Base-by-base conservation (phyloP, 352 stramenopile genomes). In the Phytophthora sp. region DNA sequence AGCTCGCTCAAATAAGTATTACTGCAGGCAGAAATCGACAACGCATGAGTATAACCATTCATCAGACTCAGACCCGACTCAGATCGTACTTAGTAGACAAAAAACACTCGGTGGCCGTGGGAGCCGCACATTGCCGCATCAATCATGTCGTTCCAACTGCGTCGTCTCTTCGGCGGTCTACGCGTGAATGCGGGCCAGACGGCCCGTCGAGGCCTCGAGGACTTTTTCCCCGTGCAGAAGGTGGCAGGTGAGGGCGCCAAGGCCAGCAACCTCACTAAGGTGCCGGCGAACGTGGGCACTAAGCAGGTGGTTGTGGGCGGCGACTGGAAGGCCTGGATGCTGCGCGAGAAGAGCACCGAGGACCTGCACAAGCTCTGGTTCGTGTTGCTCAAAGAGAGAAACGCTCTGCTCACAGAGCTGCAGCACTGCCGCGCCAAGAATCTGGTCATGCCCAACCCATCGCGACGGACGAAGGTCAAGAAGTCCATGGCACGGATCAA, bases 321-420 rank as follows among this genome's bases (percentile, higher is more conserved):
- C 63, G 85, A 96, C 42, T 99, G 97, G 97, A 96, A 91, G 61
- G 96, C 91, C 23, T 94, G 85, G 77, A 98, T 99, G 88, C 83
- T 99, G 60, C 95, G 97, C 49, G 81, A 97, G 58, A 99, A 99
- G 79, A 98, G 88, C 76, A 99, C 97, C 52, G 94, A 99, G 35
- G 97, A 99, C 86, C 86, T 99, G 52, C 97, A 99, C 84, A 99
- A 99, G 81, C 88, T 99, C 30, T 99, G 97, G 97, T 98, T 94
- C 69, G 94, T 99, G 62, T 78, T 99, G 33, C 96, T 99, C 62
- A 99, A 99, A 83, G 97, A 99, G 79, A 90, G 91, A 60, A 99
- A 99, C 68, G 97, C 97, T 79, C 84, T 99, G 30, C 74, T 99
- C 55, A 99, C 97, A 15, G 97, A 99, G 77, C 80, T 86, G 35